phyloP scores from a whole-genome alignment of 306 rosid genomes.

The Vigna nakashimae region DNA sequence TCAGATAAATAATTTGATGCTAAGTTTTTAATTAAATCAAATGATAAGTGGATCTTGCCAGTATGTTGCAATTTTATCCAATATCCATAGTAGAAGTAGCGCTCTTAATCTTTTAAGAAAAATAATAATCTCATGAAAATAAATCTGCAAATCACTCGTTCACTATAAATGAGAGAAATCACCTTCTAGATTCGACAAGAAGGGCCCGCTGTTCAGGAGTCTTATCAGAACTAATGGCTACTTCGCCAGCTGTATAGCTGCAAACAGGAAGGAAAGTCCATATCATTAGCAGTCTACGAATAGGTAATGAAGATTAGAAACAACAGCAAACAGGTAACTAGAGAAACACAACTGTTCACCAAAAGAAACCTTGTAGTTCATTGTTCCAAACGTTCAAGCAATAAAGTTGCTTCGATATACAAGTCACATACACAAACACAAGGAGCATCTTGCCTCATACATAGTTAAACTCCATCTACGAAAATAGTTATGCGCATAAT shows the following conservation, averaged over 20 bases:
- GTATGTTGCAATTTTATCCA: background rate
- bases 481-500: background rate
- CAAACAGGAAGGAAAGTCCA: constrained; percentile 36
- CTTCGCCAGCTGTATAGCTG: constrained; percentile 81
- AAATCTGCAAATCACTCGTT: constrained; percentile 20
- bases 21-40: constrained; percentile 26
- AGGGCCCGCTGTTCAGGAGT: constrained; percentile 79
- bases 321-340: background rate
- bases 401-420: constrained; percentile 20
- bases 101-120: constrained; percentile 3
- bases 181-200: constrained; percentile 91
- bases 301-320: constrained; percentile 14
- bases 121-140: constrained; percentile 6
- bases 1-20: constrained; percentile 1
- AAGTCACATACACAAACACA: constrained; percentile 23
- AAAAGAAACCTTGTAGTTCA: background rate
- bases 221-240: constrained; percentile 59
- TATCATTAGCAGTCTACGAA: constrained; percentile 32
- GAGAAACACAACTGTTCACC: background rate
- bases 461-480: background rate
- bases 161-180: constrained; percentile 33
- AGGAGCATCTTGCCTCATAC: background rate
- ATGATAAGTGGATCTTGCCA: background rate
- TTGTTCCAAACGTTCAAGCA: background rate
- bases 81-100: background rate